These are phyloP conservation scores for Colletotrichum lupini DNA, from an alignment of 2,329 filamentous ascomycete species.

Conservation along the genomic window DNA sequence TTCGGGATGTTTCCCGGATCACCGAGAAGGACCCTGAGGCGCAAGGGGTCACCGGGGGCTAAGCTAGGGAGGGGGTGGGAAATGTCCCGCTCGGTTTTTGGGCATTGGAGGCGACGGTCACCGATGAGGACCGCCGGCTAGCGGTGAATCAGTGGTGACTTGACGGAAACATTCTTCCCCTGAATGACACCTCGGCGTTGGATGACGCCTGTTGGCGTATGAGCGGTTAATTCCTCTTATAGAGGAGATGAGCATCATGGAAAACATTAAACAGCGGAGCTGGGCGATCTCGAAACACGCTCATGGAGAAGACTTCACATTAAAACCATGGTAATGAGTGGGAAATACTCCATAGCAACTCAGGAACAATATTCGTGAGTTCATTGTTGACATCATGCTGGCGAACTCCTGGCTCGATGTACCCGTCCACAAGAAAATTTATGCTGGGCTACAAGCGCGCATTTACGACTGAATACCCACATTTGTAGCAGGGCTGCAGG, in stretches of 20 bases:
- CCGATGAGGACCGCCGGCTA: background rate
- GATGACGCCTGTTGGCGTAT: background rate
- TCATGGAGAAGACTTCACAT: background rate
- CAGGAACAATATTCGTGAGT: background rate
- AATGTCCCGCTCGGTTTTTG: background rate
- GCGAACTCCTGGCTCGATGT: background rate
- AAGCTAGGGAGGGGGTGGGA: background rate
- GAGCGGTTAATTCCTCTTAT: background rate
- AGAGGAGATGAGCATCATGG: background rate
- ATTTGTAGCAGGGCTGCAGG: constrained; percentile 32
- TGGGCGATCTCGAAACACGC: background rate
- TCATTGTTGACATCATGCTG: constrained; percentile 25
- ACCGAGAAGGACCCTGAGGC: background rate
- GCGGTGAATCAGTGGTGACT: constrained; percentile 3
- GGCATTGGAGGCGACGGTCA: background rate
- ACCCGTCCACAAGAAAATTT: background rate
- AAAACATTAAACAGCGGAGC: constrained; percentile 6
- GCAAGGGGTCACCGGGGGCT: background rate
- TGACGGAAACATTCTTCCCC: background rate
- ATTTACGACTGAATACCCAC: background rate
- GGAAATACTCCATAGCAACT: background rate
- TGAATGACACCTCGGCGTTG: background rate
- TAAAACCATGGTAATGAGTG: background rate
- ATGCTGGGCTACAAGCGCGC: background rate
- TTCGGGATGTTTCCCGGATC: constrained; percentile 28